Conservation (phyloP, 2,329 filamentous ascomycete species). For the Talaromyces sp. region DNA sequence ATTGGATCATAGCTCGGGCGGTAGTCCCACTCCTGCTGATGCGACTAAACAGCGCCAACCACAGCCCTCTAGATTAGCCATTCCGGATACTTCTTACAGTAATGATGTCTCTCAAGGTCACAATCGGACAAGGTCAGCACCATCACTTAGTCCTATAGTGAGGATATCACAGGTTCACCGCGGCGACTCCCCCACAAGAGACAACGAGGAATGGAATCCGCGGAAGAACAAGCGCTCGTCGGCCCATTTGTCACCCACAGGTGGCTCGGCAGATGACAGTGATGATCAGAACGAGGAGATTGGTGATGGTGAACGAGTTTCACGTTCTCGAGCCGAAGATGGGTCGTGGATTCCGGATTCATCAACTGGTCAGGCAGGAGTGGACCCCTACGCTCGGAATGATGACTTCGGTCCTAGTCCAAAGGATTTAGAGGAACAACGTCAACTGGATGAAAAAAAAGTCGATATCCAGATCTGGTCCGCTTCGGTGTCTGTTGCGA, state of each 20-base stretch:
- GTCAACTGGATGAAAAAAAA: slow-evolving; percentile 50
- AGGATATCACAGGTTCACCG: slow-evolving; percentile 43
- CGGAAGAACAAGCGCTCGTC: slow-evolving; percentile 34
- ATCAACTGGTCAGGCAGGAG: slow-evolving; percentile 42
- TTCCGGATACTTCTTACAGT: slow-evolving; percentile 20
- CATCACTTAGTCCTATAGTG: slow-evolving; percentile 43
- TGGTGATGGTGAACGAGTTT: slow-evolving; percentile 23
- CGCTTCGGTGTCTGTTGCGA: slow-evolving; percentile 47
- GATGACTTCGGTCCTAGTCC: slow-evolving; percentile 47
- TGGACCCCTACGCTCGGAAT: slow-evolving; percentile 47
- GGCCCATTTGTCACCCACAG: slow-evolving; percentile 35
- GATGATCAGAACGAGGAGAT: slow-evolving; percentile 27
- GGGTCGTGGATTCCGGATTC: slow-evolving; percentile 46
- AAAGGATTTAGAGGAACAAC: slow-evolving; percentile 49
- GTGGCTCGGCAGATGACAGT: slow-evolving; percentile 24
- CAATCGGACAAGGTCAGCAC: slow-evolving; percentile 23
- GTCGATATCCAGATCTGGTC: slow-evolving; percentile 55
- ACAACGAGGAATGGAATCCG: slow-evolving; percentile 20
- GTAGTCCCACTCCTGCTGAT: not conserved
- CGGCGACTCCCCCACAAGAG: slow-evolving; percentile 43
- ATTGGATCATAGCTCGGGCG: not conserved
- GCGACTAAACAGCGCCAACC: not conserved
- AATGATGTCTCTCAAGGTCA: slow-evolving; percentile 21
- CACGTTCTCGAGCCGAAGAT: slow-evolving; percentile 38
- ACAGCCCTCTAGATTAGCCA: slow-evolving; percentile 20